phyloP scores from a whole-genome alignment of 768 basidiomycete species.

The Pleurotus giganteus region DNA sequence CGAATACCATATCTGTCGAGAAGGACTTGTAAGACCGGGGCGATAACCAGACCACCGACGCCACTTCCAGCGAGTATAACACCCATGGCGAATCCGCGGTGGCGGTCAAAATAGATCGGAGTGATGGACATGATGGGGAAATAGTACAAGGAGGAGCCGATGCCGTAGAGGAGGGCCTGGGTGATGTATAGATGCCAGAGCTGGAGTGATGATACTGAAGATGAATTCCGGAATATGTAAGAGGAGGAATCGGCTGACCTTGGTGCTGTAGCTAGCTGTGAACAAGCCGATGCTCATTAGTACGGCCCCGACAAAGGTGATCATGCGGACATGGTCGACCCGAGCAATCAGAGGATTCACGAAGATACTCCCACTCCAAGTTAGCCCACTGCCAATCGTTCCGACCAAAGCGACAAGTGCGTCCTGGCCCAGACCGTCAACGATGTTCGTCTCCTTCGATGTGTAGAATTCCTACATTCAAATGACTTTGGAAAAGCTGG shows the following conservation, averaged over 20 bases:
- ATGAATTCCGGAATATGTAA: background rate
- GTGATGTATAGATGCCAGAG: constrained; percentile 44
- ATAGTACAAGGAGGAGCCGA: constrained; percentile 43
- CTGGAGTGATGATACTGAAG: constrained; percentile 17
- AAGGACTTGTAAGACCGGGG: constrained; percentile 34
- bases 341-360: constrained; percentile 38
- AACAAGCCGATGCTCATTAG: constrained; percentile 42
- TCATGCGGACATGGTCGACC: constrained; percentile 27
- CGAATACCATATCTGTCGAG: constrained; percentile 32
- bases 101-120: constrained; percentile 40
- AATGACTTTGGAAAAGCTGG: background rate
- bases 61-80: constrained; percentile 39
- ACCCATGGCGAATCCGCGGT: constrained; percentile 44
- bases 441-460: constrained; percentile 31
- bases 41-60: constrained; percentile 42
- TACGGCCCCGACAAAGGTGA: constrained; percentile 33
- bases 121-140: constrained; percentile 42
- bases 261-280: constrained; percentile 36
- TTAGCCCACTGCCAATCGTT: constrained; percentile 41
- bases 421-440: constrained; percentile 33
- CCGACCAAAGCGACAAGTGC: constrained; percentile 40
- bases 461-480: constrained; percentile 41
- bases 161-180: constrained; percentile 38
- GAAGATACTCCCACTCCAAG: constrained; percentile 45
- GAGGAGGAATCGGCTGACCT: constrained; percentile 16